These are phyloP conservation scores for Fusarium aywerte DNA, from an alignment of 2,329 filamentous ascomycete species.

Conservation along the genomic window DNA sequence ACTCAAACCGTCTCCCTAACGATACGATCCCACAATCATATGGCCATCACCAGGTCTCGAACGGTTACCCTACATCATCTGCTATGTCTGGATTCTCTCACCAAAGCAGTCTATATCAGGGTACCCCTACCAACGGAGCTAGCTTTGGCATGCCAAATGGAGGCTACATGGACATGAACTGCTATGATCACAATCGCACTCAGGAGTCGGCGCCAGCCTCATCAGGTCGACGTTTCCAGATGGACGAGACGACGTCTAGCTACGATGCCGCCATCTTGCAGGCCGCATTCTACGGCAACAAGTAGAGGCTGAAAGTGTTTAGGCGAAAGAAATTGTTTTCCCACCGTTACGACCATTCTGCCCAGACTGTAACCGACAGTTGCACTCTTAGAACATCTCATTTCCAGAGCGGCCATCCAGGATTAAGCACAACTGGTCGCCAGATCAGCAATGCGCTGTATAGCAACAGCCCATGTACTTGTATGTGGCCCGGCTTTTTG, in stretches of 20 bases:
- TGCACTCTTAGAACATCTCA: constrained; percentile 4
- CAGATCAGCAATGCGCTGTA: background rate
- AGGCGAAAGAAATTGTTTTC: background rate
- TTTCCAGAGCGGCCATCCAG: constrained; percentile 32
- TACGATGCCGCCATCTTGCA: constrained; percentile 53
- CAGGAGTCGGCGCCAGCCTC: constrained; percentile 33
- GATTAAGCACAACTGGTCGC: background rate
- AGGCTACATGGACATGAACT: constrained; percentile 25
- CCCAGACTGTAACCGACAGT: background rate
- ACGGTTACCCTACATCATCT: constrained; percentile 44
- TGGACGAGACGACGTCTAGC: constrained; percentile 50
- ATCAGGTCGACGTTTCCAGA: constrained; percentile 45
- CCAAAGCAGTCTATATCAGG: constrained; percentile 62
- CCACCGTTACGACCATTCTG: background rate
- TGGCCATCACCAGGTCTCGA: constrained; percentile 25
- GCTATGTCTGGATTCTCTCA: constrained; percentile 57
- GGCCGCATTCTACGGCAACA: constrained; percentile 48
- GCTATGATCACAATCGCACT: constrained; percentile 27
- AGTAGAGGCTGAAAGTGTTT: constrained; percentile 25
- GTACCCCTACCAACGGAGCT: constrained; percentile 54
- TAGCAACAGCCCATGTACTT: background rate
- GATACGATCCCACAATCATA: constrained; percentile 38
- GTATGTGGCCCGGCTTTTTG: constrained; percentile 2
- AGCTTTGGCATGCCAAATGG: constrained; percentile 30
- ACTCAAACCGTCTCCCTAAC: constrained; percentile 31